A percentile compares a stretch with the other conserved stretches of the same genome.
Evolutionary conservation across 2,329 filamentous ascomycete genomes (phyloP).

Genomic region (Aspergillus floridensis): DNA sequence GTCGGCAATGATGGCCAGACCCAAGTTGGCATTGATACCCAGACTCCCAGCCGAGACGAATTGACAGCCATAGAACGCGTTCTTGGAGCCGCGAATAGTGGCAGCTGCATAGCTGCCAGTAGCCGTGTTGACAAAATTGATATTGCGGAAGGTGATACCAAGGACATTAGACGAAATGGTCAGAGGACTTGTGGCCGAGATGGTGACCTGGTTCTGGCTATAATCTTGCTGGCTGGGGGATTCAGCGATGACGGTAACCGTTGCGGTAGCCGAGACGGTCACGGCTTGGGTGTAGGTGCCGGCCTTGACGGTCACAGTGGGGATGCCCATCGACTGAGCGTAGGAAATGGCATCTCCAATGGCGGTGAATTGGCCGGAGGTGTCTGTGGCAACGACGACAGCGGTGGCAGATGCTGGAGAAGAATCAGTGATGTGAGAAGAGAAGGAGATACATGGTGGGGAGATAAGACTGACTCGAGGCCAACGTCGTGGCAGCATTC

Average conservation of each 20-base stretch:
- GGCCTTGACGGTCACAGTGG: slow-evolving; percentile 46
- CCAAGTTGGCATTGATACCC: slow-evolving; percentile 28
- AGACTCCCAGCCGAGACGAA: slow-evolving; percentile 40
- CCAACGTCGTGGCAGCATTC: too few relatives aligned
- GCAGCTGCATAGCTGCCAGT: slow-evolving; percentile 23
- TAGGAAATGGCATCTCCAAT: slow-evolving; percentile 47
- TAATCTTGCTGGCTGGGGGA: slow-evolving; percentile 30
- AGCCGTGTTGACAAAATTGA: slow-evolving; percentile 35
- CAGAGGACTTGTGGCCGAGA: slow-evolving; percentile 30
- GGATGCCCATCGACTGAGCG: slow-evolving; percentile 41
- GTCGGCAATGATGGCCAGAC: slow-evolving; percentile 43
- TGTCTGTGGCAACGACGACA: slow-evolving; percentile 47
- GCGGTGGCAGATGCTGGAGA: slow-evolving; percentile 20
- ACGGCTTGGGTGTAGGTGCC: slow-evolving; percentile 49
- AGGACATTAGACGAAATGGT: slow-evolving; percentile 30
- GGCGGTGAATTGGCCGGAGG: slow-evolving; percentile 46
- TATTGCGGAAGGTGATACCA: slow-evolving; percentile 38
- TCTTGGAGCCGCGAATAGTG: slow-evolving; percentile 39
- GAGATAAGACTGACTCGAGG: too few relatives aligned
- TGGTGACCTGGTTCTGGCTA: slow-evolving; percentile 39
- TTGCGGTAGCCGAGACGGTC: slow-evolving; percentile 39
- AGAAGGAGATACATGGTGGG: too few relatives aligned
- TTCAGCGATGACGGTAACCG: slow-evolving; percentile 45
- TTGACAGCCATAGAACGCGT: slow-evolving; percentile 47
- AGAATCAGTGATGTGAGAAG: too few relatives aligned